Evolutionary conservation across 805 yeast species (phyloP), one percentile per base, ranked within the genome.

Genomic region (Blastobotrys peoriensis): DNA sequence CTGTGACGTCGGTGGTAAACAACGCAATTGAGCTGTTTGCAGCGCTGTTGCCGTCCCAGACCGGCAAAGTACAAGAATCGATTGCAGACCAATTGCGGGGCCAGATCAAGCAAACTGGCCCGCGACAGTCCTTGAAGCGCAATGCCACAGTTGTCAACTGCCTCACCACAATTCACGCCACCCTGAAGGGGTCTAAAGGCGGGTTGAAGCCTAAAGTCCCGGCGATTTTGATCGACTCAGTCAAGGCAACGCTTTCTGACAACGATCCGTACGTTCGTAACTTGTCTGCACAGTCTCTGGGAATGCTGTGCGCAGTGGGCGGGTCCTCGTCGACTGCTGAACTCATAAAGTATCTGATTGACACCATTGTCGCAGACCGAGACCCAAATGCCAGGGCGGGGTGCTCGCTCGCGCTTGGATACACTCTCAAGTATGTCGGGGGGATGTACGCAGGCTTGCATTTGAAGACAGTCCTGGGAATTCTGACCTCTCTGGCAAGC

Each of bases 1-100:
- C 59, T 5, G 56, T 70, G 1, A 75, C 78, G 0, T 67, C 78
- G 41, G 64, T 85, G 2, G 74, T 87, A n/a, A 96, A 91, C 63
- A 59, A 75, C 2, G 81, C 96, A 0, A 79, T 91, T 56, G 87
- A 83, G 48, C 69, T 89, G 1, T 86, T 88, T 58, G 78, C 85
- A 3, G 58, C 74, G 5, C 70, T 83, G 1, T 83, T 91, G 51
- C 86, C 94, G 0, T 68, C 71, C 46, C 73, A 91, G 52, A 78
- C 89, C 5, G 64, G 77, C 3, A 85, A 86, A 49, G 83, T 93
- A 43, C 97, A 91, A 57, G 81, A 83, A 46, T 87, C 97, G 1
- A 70, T 93, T n/a, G 63, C 93, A 17, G 97, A 91, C 56, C 85
- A 81, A 43, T 63, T 93, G 49, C 74, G 88, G 51, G 34, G 23